Percentiles rank a stretch among this genome's conserved stretches.
Evolutionary conservation across 176 grass and related monocot genomes (phyloP).

Genomic region (Miscanthus lutarioriparius): DNA sequence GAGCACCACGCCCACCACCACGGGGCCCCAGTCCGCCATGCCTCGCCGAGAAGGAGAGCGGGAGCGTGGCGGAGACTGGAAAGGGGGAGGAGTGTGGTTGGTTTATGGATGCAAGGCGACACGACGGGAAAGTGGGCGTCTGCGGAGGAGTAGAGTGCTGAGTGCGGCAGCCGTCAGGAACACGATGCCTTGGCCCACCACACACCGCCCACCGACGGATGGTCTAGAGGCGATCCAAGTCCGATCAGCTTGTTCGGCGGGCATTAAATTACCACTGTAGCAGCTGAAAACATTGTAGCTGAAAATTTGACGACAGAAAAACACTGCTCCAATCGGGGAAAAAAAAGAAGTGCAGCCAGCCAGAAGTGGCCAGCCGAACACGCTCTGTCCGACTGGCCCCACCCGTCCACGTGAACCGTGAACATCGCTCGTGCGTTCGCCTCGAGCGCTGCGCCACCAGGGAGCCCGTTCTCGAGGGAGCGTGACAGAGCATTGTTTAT

Average conservation of each 20-base stretch:
- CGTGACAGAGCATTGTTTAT: background rate
- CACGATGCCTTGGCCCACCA: background rate
- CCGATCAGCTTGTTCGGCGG: no score
- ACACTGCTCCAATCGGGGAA: no score
- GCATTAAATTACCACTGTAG: no score
- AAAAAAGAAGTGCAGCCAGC: no score
- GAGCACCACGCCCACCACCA: conserved; percentile 77
- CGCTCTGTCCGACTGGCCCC: background rate
- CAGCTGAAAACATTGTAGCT: no score
- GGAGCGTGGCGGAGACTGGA: background rate
- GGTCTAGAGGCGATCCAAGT: no score
- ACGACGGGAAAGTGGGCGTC: background rate
- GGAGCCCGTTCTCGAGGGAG: no score
- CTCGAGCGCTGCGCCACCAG: background rate
- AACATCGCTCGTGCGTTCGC: background rate
- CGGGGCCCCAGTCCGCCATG: conserved; percentile 70
- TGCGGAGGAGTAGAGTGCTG: background rate
- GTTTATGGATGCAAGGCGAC: background rate
- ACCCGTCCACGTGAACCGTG: background rate
- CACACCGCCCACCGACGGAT: background rate
- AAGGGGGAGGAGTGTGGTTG: background rate
- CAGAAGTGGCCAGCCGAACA: no score
- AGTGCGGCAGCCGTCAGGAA: background rate
- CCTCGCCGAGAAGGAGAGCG: background rate
- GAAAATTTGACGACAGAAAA: no score